A percentile compares a stretch with the other conserved stretches of the same genome.
phyloP scores from a whole-genome alignment of 495 filamentous ascomycete species.

The Emericellopsis terricola region DNA sequence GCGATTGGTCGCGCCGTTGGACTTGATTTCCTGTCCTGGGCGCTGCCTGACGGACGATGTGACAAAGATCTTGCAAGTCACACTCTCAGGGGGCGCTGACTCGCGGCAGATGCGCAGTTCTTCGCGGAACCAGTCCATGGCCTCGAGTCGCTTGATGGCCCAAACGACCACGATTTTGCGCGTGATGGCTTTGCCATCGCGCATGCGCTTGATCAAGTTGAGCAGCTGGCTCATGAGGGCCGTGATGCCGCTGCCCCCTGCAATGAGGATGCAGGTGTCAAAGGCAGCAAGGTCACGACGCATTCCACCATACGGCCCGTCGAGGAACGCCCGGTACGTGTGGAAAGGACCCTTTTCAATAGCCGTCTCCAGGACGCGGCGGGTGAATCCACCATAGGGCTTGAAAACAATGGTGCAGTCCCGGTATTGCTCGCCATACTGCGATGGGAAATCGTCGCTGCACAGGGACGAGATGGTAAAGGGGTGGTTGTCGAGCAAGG shows the following conservation, averaged over 20 bases:
- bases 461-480: slow-evolving; percentile 88
- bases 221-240: slow-evolving; percentile 80
- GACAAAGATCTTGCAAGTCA: slow-evolving; percentile 88
- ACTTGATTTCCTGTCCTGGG: slow-evolving; percentile 1
- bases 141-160: slow-evolving; percentile 76
- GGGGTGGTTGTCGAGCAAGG: slow-evolving; percentile 78
- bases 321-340: slow-evolving; percentile 76
- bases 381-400: slow-evolving; percentile 79
- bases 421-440: slow-evolving; percentile 68
- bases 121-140: slow-evolving; percentile 96
- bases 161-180: slow-evolving; percentile 80
- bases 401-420: slow-evolving; percentile 85
- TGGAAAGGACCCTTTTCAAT: slow-evolving; percentile 66
- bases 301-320: slow-evolving; percentile 92
- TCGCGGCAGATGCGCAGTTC: slow-evolving; percentile 81
- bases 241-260: slow-evolving; percentile 87
- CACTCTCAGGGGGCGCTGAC: slow-evolving; percentile 61
- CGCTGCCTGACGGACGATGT: slow-evolving; percentile 48
- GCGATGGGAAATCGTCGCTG: slow-evolving; percentile 69
- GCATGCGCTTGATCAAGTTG: slow-evolving; percentile 85
- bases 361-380: slow-evolving; percentile 57
- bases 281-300: slow-evolving; percentile 80
- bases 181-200: slow-evolving; percentile 81
- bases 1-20: slow-evolving; percentile 12
- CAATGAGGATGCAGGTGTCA: slow-evolving; percentile 81